phyloP scores from a whole-genome alignment of 768 basidiomycete genomes.

The Tricholomella constricta region DNA sequence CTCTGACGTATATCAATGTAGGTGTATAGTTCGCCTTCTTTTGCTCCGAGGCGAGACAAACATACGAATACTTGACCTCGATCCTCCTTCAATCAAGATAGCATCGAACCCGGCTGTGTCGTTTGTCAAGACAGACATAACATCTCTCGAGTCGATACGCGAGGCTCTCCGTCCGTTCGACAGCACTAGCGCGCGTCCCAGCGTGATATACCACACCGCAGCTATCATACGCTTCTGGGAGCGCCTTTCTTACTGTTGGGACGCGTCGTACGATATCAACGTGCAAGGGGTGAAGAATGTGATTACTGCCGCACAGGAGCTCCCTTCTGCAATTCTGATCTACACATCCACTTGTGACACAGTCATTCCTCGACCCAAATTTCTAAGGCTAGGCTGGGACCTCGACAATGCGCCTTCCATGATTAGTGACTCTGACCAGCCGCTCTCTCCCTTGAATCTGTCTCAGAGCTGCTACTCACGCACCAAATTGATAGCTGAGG shows the following conservation, averaged over 20 bases:
- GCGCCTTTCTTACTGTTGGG: slow-evolving; percentile 41
- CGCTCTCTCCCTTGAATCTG: slow-evolving; percentile 36
- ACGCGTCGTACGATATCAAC: slow-evolving; percentile 50
- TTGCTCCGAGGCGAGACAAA: slow-evolving; percentile 35
- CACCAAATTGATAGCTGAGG: slow-evolving; percentile 56
- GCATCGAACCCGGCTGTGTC: slow-evolving; percentile 28
- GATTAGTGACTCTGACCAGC: slow-evolving; percentile 52
- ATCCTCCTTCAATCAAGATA: slow-evolving; percentile 24
- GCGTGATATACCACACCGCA: slow-evolving; percentile 59
- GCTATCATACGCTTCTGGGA: slow-evolving; percentile 61
- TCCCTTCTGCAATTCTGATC: slow-evolving; percentile 43
- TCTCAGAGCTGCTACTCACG: slow-evolving; percentile 52
- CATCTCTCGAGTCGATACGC: slow-evolving; percentile 28
- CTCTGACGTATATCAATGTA: slow-evolving; percentile 5
- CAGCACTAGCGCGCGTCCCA: slow-evolving; percentile 43
- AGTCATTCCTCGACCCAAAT: slow-evolving; percentile 42
- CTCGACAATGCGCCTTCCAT: slow-evolving; percentile 9
- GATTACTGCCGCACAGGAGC: slow-evolving; percentile 41
- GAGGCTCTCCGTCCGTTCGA: slow-evolving; percentile 26
- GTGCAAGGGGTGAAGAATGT: slow-evolving; percentile 51
- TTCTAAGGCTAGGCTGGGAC: slow-evolving; percentile 29
- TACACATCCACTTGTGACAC: slow-evolving; percentile 49
- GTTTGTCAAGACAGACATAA: slow-evolving; percentile 32
- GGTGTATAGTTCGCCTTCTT: slow-evolving; percentile 34
- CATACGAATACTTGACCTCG: slow-evolving; percentile 33